Percentiles rank a stretch among this genome's conserved stretches.
These are phyloP conservation scores for Colletotrichum zoysiae DNA, from an alignment of 2,329 filamentous ascomycete species.

Conservation along the genomic window DNA sequence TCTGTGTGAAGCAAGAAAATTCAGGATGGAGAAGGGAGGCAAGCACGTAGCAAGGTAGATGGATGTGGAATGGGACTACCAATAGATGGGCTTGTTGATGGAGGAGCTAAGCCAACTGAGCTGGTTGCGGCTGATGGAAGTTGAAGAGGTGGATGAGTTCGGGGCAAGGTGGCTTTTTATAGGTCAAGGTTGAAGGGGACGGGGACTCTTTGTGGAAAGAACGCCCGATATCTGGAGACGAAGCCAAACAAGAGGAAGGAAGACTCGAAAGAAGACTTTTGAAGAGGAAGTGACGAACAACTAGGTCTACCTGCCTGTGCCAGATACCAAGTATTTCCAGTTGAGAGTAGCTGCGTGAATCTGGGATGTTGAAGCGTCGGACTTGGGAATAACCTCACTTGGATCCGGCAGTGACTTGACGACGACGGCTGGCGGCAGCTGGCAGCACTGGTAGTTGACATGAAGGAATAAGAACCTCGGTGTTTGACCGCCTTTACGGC, in stretches of 20 bases:
- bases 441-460: background rate
- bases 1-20: background rate
- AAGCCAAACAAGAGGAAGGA: background rate
- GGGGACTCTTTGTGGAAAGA: background rate
- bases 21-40: background rate
- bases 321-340: background rate
- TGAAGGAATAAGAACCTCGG: too few species aligned
- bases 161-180: background rate
- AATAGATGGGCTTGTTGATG: background rate
- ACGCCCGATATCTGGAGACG: background rate
- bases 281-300: background rate
- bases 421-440: background rate
- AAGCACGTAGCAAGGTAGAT: background rate
- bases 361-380: background rate
- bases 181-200: background rate
- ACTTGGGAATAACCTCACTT: background rate
- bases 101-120: background rate
- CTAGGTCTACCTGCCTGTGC: background rate
- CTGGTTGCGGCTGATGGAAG: background rate
- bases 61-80: background rate
- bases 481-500: background rate
- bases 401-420: background rate
- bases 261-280: accelerated
- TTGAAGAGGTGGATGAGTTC: background rate
- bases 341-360: background rate